These are phyloP conservation scores for Thyridium curvatum DNA, from an alignment of 2,329 filamentous ascomycete genomes.

Conservation along the genomic window DNA sequence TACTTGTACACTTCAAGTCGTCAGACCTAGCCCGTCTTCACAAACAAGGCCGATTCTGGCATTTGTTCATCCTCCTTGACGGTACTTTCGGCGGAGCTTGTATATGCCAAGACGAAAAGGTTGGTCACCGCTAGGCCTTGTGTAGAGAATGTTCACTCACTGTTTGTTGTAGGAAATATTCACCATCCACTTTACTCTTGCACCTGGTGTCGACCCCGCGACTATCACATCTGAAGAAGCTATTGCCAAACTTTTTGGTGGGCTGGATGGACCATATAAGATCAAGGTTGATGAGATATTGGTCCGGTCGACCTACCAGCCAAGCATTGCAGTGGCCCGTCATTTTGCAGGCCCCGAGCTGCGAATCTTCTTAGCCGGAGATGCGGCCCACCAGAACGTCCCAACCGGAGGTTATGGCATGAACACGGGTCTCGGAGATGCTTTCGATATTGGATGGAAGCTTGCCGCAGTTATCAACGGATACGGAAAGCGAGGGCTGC, in stretches of 20 bases:
- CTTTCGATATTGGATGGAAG: constrained; percentile 27
- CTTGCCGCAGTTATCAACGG: constrained; percentile 17
- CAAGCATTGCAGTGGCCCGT: constrained; percentile 13
- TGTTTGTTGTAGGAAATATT: no score
- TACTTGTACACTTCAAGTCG: constrained; percentile 14
- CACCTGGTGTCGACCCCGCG: no score
- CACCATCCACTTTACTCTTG: no score
- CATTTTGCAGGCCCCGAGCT: constrained; percentile 10
- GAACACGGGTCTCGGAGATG: constrained; percentile 26
- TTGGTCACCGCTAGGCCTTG: no score
- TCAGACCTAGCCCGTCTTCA: constrained; percentile 5
- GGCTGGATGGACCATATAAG: constrained; percentile 2
- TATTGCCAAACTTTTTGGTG: constrained; percentile 5
- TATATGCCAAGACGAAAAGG: constrained; percentile 8
- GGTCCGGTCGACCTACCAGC: constrained; percentile 12
- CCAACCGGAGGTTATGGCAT: constrained; percentile 28
- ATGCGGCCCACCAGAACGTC: constrained; percentile 27
- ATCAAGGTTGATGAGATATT: constrained; percentile 15
- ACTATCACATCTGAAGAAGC: constrained; percentile 2
- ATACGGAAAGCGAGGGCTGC: constrained; percentile 5
- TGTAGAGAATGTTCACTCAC: no score
- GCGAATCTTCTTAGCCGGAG: constrained; percentile 26
- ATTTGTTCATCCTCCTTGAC: constrained; percentile 9
- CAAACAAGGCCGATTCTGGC: constrained; percentile 12
- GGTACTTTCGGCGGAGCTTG: constrained; percentile 3